Evolutionary conservation across 2,329 filamentous ascomycete species (phyloP).

Genomic region (Thelonectria blattea): DNA sequence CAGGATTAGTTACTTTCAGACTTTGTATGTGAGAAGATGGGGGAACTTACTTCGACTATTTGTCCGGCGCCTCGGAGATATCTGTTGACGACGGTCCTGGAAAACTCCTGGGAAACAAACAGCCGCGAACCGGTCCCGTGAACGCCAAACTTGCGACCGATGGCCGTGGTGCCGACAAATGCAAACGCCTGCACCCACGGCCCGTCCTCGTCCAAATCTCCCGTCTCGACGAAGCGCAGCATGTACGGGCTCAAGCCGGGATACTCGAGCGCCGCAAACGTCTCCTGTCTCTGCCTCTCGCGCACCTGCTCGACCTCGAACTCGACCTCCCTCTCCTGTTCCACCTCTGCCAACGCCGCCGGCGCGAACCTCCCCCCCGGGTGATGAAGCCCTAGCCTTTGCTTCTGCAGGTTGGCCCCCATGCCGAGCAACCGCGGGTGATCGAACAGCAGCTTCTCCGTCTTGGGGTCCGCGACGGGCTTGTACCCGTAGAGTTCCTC

Average conservation of each 20-base stretch:
- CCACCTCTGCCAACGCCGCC: conserved; percentile 64
- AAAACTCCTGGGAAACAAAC: conserved; percentile 42
- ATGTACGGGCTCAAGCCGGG: conserved; percentile 50
- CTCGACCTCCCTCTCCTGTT: conserved; percentile 64
- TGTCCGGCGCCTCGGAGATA: neutral
- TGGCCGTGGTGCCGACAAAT: conserved; percentile 36
- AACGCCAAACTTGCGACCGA: conserved; percentile 45
- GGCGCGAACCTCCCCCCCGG: conserved; percentile 45
- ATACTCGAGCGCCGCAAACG: conserved; percentile 49
- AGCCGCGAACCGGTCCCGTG: conserved; percentile 29
- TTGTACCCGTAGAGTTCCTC: conserved; percentile 60
- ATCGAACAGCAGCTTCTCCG: conserved; percentile 10
- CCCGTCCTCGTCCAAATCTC: neutral
- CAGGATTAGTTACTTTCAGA: too few species aligned
- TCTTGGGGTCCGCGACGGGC: neutral
- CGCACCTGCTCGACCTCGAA: conserved; percentile 64
- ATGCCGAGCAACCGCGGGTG: neutral
- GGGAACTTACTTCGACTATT: neutral
- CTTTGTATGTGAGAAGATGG: neutral
- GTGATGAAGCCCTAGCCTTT: neutral
- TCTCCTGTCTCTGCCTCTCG: conserved; percentile 55
- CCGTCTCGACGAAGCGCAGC: conserved; percentile 44
- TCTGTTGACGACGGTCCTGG: neutral
- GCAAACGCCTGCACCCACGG: conserved; percentile 47
- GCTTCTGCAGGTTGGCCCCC: neutral